These are phyloP conservation scores for Melaleuca quinquenervia DNA, from an alignment of 345 rosid species.

Conservation along the genomic window DNA sequence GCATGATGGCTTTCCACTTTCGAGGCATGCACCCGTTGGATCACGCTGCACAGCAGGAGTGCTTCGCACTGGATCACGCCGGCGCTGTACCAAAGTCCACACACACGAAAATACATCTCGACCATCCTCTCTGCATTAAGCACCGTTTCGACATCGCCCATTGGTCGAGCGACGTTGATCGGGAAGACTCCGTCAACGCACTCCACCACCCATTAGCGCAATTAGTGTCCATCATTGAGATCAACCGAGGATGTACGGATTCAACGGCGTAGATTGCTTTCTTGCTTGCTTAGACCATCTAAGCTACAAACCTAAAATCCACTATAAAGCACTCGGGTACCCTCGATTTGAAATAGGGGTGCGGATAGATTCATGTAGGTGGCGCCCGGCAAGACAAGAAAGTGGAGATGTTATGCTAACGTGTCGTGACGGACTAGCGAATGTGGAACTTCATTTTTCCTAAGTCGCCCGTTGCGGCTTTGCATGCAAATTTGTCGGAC, in stretches of 20 bases:
- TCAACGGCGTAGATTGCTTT: not conserved
- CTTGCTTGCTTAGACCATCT: not conserved
- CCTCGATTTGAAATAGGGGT: not conserved
- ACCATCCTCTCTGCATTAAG: too few species aligned
- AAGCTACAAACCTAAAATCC: not conserved
- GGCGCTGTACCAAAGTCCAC: fast-evolving
- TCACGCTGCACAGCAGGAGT: not conserved
- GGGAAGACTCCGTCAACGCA: not conserved
- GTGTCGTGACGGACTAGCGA: not conserved
- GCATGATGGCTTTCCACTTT: not conserved
- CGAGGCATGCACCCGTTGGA: not conserved
- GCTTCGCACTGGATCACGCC: not conserved
- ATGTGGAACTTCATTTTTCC: too few species aligned
- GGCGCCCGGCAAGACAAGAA: not conserved
- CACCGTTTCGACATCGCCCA: too few species aligned
- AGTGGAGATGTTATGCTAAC: not conserved
- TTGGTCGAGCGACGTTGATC: not conserved
- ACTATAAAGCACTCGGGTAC: not conserved
- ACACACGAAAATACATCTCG: not conserved
- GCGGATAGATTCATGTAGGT: not conserved
- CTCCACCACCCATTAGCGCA: not conserved
- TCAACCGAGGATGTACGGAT: not conserved
- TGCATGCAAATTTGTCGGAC: too few species aligned
- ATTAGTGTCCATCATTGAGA: not conserved
- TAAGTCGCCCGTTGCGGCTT: too few species aligned